Conservation (phyloP, 495 filamentous ascomycete genomes). For the Rhizodiscina lignyota region DNA sequence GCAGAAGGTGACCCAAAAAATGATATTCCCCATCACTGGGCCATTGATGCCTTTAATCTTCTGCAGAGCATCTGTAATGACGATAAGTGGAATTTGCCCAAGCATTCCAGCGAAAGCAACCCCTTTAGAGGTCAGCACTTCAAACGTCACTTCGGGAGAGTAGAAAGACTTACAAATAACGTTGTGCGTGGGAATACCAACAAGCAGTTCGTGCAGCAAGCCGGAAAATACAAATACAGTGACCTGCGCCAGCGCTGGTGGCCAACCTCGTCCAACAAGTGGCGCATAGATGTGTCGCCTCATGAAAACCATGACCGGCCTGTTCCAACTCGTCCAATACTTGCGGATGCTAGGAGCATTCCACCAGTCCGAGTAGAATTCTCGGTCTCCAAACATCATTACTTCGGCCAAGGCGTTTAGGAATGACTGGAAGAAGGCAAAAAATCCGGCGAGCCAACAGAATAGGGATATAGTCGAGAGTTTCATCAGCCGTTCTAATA, state of each 20-base stretch:
- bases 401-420: constrained; percentile 86
- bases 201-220: constrained; percentile 77
- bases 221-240: constrained; percentile 77
- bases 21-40: constrained; percentile 67
- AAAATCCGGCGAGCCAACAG: constrained; percentile 95
- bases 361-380: constrained; percentile 98
- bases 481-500: constrained; percentile 83
- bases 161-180: constrained; percentile 47
- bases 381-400: constrained; percentile 75
- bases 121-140: constrained; percentile 26
- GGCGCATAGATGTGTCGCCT: constrained; percentile 80
- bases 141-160: constrained; percentile 6
- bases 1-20: constrained; percentile 93
- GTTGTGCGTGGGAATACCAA: constrained; percentile 92
- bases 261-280: constrained; percentile 67
- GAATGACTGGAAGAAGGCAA: constrained; percentile 79
- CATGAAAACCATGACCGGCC: constrained; percentile 93
- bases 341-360: constrained; percentile 69
- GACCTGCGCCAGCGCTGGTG: constrained; percentile 44
- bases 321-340: constrained; percentile 97
- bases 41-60: constrained; percentile 53
- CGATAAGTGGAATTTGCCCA: constrained; percentile 75
- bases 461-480: constrained; percentile 83
- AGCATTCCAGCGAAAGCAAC: constrained; percentile 92
- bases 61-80: constrained; percentile 60